A percentile compares a stretch with the other conserved stretches of the same genome.
Conservation (phyloP, 176 grass and related monocot genomes). For the Coix lacrymajobi region DNA sequence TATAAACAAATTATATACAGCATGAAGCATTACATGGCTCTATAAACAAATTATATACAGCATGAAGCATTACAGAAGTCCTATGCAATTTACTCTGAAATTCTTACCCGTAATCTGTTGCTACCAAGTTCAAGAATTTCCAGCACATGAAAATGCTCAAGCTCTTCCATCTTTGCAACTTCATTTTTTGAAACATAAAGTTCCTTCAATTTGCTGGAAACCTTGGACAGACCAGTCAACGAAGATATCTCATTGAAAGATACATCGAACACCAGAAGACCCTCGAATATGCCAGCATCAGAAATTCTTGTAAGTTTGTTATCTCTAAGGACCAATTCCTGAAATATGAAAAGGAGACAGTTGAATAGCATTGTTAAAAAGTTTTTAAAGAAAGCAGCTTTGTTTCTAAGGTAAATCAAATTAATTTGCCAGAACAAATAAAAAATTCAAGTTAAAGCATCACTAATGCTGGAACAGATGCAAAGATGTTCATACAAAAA, state of each 20-base stretch:
- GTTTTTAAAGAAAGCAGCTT: neutral
- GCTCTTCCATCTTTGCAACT: conserved; percentile 81
- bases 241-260: conserved; percentile 97
- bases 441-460: neutral
- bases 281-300: conserved; percentile 78
- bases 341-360: conserved; percentile 24
- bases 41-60: neutral
- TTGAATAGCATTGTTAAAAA: neutral
- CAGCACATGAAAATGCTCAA: conserved; percentile 70
- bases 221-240: conserved; percentile 67
- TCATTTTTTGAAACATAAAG: conserved; percentile 98
- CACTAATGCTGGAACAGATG: neutral
- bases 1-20: neutral
- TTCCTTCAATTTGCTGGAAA: conserved; percentile 72
- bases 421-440: neutral
- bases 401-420: neutral
- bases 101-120: conserved; percentile 82
- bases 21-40: neutral
- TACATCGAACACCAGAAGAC: conserved; percentile 88
- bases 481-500: conserved; percentile 10
- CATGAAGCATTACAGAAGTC: neutral
- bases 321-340: conserved; percentile 91
- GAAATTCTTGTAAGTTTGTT: conserved; percentile 81
- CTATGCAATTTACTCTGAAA: neutral
- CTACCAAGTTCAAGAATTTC: conserved; percentile 98